phyloP scores from a whole-genome alignment of 2,329 filamentous ascomycete genomes.

The Helminthosporium solani region DNA sequence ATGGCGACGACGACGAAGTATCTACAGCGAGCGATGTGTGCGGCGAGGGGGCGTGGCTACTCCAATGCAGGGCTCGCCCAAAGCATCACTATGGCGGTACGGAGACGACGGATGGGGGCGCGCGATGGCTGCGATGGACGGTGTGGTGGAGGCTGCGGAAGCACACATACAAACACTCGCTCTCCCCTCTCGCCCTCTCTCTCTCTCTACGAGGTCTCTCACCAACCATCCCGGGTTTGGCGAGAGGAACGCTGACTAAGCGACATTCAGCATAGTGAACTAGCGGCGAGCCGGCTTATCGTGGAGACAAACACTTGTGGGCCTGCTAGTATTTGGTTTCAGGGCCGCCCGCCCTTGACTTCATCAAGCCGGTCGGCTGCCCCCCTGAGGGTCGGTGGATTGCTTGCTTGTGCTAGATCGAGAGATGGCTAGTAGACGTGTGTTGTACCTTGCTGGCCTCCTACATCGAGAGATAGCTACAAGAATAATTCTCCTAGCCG shows the following conservation, averaged over 20 bases:
- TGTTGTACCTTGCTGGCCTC: no score
- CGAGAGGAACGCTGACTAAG: not conserved
- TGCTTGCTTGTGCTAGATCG: no score
- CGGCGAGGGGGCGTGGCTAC: not conserved
- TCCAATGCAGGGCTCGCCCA: constrained; percentile 1
- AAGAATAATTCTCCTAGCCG: not conserved
- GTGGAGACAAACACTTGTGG: not conserved
- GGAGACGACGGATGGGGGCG: not conserved
- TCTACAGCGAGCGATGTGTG: not conserved
- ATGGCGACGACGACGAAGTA: no score
- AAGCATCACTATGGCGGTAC: constrained; percentile 1
- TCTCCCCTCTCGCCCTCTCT: no score
- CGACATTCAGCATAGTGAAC: not conserved
- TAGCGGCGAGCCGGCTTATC: not conserved
- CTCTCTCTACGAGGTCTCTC: not conserved
- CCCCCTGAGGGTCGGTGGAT: no score
- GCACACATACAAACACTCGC: no score
- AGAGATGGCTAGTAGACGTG: no score
- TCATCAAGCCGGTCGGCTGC: no score
- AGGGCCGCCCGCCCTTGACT: not conserved
- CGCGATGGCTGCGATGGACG: not conserved
- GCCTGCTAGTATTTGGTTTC: not conserved
- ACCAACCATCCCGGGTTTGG: not conserved
- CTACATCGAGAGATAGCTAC: no score
- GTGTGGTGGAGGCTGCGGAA: not conserved